Evolutionary conservation across 257 asterid species (phyloP), one percentile per base, ranked within the genome.

Genomic region (Echium plantagineum): DNA sequence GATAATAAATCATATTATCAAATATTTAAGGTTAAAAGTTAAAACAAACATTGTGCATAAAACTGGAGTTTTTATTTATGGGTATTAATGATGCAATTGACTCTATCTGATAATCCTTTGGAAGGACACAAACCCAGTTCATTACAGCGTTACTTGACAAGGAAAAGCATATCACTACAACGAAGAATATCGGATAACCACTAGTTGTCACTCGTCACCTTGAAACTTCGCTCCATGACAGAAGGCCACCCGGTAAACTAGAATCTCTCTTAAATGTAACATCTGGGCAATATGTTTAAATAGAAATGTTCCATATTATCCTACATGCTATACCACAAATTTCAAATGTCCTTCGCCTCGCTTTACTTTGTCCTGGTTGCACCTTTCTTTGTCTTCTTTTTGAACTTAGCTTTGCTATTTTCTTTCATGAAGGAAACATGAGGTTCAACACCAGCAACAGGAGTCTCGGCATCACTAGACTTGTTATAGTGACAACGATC

Each of bases 221-320:
- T 42, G 49, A 42, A 42, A 10, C 74, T 69, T 55, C 31, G 57
- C 48, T 69, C 70, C 78, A 62, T 32, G 72, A 73, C 76, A 76
- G 76, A 76, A 79, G 80, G 72, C 87, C 83, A 52, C 75, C n/a
- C 42, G 54, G 77, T 75, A 83, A 81, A 80, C 69, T 69, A 80
- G 77, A 82, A 83, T 78, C 81, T 79, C 83, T 51, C 17, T 53
- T 19, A 3, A 53, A 61, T 67, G 58, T 19, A 47, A 73, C 64
- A 58, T 38, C 83, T 75, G 75, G 76, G 74, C 74, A 74, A 69
- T 62, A 19, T 63, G 72, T 71, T 66, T 66, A 54, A 49, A 22
- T 47, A 54, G 48, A 30, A 28, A 21, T 56, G 57, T 56, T 59
- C 57, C 62, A 30, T 18, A 21, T 38, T 20, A 57, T 56, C 68